Evolutionary conservation across 2,329 filamentous ascomycete species (phyloP).

Genomic region (Pseudocercospora macadamiae): DNA sequence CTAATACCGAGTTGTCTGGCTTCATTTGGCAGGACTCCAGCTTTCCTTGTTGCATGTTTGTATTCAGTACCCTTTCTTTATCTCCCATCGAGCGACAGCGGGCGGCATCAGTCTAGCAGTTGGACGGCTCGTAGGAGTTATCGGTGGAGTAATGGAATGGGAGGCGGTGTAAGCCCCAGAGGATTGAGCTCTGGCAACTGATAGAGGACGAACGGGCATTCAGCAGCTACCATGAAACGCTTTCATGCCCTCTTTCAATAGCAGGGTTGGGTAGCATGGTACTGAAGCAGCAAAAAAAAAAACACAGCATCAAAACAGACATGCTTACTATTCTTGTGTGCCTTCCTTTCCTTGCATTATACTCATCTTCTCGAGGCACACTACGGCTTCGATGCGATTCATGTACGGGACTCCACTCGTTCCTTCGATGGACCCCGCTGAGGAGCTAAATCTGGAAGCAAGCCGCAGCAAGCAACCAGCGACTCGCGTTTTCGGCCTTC

Average conservation of each 20-base stretch:
- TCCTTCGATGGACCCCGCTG: conserved; percentile 1
- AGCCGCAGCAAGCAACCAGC: not conserved
- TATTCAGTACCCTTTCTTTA: conserved; percentile 17
- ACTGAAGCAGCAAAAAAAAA: conserved; percentile 18
- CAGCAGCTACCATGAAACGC: conserved; percentile 12
- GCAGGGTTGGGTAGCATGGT: conserved; percentile 26
- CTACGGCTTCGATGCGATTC: not conserved
- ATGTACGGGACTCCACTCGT: not conserved
- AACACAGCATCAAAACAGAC: not conserved
- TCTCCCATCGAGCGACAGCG: conserved; percentile 16
- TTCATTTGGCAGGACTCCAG: conserved; percentile 17
- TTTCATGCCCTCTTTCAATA: conserved; percentile 14
- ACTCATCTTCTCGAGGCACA: not conserved
- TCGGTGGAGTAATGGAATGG: conserved; percentile 16
- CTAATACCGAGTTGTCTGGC: conserved; percentile 24
- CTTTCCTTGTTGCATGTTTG: conserved; percentile 29
- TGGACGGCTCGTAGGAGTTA: conserved; percentile 18
- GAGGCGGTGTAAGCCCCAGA: conserved; percentile 15
- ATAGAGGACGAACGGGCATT: conserved; percentile 20
- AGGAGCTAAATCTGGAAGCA: conserved; percentile 7
- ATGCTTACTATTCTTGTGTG: not conserved
- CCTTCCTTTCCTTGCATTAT: not conserved
- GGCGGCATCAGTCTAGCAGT: not conserved
- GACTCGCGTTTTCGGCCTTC: conserved; percentile 1
- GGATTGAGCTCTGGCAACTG: conserved; percentile 9